Base-by-base conservation (phyloP, 306 rosid species). In the Lotus japonicus region DNA sequence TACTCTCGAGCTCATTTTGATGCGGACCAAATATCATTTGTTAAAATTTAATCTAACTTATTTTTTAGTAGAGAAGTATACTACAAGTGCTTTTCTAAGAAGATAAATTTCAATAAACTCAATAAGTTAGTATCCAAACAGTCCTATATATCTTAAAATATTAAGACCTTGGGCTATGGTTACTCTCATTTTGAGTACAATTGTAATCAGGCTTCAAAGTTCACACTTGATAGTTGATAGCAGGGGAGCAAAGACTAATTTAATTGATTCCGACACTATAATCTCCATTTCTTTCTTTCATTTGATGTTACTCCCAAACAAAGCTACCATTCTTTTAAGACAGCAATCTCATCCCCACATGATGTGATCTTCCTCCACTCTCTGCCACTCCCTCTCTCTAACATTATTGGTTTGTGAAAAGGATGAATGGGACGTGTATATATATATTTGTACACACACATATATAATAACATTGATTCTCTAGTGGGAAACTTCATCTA, bases 241-340 rank as follows among this genome's bases (percentile, higher is more conserved):
- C 3, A 18, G 26, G n/a, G 39, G 55, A 63, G 65, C 48, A 61
- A 7, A 59, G 50, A 38, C 23, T 14, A 14, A 46, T 11, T 48
- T 41, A 38, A 64, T 39, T 41, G 46, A 64, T 39, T 49, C 43
- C 7, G 17, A 16, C 54, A 70, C 7, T 60, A 16, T 39, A 33
- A 63, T 21, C 28, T 56, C 43, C 2, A 9, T 2, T 43, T 7
- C 18, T 11, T 58, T 13, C 42, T 61, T 52, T 49, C n/a, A 16
- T 16, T 76, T 75, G 84, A 79, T 79, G 82, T 72, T 62, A 81
- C 28, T 41, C 75, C 74, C 70, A 82, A 73, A 73, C 77, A 62
- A 72, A 77, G 44, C 23, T 56, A 52, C 71, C 53, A 63, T 74
- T 86, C 84, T 84, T 88, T 78, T 51, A 78, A 88, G 86, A 48